Evolutionary conservation across 208 protist genomes (phyloP).

Genomic region (Leishmania mexicana): DNA sequence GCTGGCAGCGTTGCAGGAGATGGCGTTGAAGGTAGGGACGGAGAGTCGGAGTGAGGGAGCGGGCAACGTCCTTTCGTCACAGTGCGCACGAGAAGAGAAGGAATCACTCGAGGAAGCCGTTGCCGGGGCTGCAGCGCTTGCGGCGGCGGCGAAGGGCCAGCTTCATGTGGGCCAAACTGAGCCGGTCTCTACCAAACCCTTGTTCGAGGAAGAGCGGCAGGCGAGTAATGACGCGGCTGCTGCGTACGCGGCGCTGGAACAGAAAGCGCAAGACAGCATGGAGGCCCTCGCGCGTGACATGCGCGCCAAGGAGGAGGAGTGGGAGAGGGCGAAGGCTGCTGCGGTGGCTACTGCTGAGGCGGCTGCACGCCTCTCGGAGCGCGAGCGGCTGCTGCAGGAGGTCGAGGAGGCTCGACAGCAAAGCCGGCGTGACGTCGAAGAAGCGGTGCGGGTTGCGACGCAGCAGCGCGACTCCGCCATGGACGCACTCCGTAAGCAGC

Average conservation of each 20-base stretch:
- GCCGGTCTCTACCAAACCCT: background rate
- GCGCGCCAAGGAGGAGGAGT: constrained; percentile 8
- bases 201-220: constrained; percentile 12
- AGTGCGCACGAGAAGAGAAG: constrained; percentile 5
- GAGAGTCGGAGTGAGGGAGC: background rate
- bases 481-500: background rate
- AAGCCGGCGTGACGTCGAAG: background rate
- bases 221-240: background rate
- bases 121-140: background rate
- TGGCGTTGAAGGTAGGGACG: background rate
- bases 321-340: constrained; percentile 7
- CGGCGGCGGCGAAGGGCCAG: background rate
- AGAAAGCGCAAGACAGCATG: constrained; percentile 11
- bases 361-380: constrained; percentile 17
- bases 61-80: background rate
- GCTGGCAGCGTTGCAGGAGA: constrained; percentile 1
- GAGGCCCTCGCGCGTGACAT: background rate
- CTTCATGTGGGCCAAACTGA: background rate
- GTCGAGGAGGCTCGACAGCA: constrained; percentile 8
- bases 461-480: constrained; percentile 10
- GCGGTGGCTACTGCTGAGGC: constrained; percentile 5
- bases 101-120: background rate
- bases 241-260: constrained; percentile 11
- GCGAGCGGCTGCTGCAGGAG: constrained; percentile 28
- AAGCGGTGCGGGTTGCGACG: background rate